phyloP scores from a whole-genome alignment of 2,329 filamentous ascomycete genomes.

The Tolypocladium paradoxum region DNA sequence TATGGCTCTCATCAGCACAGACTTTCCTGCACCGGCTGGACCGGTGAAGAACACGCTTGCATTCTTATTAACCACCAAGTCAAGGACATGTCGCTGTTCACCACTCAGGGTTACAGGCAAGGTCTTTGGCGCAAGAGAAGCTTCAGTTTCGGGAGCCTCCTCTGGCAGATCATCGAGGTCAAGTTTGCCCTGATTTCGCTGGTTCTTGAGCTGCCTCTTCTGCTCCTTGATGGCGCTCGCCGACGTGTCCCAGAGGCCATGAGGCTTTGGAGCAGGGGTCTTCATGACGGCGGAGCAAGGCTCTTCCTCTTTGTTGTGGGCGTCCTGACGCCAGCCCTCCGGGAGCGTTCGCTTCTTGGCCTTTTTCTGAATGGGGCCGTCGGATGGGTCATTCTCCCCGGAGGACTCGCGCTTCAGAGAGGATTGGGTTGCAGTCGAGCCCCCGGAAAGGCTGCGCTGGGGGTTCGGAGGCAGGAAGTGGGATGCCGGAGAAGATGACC shows the following conservation, averaged over 20 bases:
- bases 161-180: constrained; percentile 22
- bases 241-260: constrained; percentile 58
- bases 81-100: constrained; percentile 76
- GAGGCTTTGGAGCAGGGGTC: constrained; percentile 23
- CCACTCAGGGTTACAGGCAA: constrained; percentile 61
- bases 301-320: constrained; percentile 22
- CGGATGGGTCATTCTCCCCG: constrained; percentile 15
- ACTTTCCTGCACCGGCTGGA: constrained; percentile 94
- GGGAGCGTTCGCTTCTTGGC: constrained; percentile 58
- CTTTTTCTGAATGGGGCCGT: constrained; percentile 16
- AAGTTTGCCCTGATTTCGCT: constrained; percentile 27
- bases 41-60: constrained; percentile 97
- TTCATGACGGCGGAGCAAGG: constrained; percentile 7
- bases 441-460: constrained; percentile 5
- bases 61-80: constrained; percentile 66
- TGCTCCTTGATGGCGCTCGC: constrained; percentile 67
- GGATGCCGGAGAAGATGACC: constrained; percentile 57
- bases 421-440: constrained; percentile 11
- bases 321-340: constrained; percentile 24
- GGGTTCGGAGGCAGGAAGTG: constrained; percentile 30
- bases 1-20: constrained; percentile 85
- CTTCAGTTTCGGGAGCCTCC: constrained; percentile 31
- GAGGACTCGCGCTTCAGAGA: constrained; percentile 33
- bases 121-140: constrained; percentile 29
- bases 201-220: constrained; percentile 62